Evolutionary conservation across 441 rosid genomes (phyloP).

Genomic region (Geranium incanum): DNA sequence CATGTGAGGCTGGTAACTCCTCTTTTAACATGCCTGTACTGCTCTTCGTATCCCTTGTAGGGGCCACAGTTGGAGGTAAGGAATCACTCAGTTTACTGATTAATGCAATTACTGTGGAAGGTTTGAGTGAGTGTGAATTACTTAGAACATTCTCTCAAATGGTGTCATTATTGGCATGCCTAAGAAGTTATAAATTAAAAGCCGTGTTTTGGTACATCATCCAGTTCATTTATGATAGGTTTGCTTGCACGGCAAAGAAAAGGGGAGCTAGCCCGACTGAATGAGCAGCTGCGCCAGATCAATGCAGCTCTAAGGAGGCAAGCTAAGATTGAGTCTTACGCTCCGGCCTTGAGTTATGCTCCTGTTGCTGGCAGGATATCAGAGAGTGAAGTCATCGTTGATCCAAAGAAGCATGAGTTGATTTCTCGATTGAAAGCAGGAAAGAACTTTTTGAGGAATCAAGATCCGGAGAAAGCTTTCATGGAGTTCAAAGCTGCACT

Average conservation of each 20-base stretch:
- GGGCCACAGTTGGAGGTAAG: constrained; percentile 96
- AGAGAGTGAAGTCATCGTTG: constrained; percentile 68
- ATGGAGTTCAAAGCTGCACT: constrained; percentile 68
- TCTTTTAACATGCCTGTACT: constrained; percentile 75
- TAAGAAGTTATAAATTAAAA: not conserved
- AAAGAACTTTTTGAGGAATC: constrained; percentile 78
- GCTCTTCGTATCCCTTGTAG: constrained; percentile 71
- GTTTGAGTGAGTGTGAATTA: not conserved
- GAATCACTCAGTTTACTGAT: constrained; percentile 2
- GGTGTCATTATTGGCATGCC: too few relatives aligned
- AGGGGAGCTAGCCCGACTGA: constrained; percentile 72
- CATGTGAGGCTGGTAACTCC: constrained; percentile 62
- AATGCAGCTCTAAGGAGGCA: constrained; percentile 87
- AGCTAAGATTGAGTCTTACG: constrained; percentile 90
- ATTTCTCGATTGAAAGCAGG: constrained; percentile 63
- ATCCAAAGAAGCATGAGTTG: constrained; percentile 72
- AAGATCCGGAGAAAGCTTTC: constrained; percentile 71
- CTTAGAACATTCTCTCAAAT: not conserved
- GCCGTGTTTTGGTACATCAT: not conserved
- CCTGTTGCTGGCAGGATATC: constrained; percentile 63
- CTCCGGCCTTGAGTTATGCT: constrained; percentile 89
- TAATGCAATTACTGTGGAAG: not conserved
- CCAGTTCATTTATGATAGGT: constrained; percentile 38
- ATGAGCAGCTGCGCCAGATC: constrained; percentile 90
- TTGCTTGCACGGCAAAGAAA: constrained; percentile 83